These are phyloP conservation scores for Mollisiaceae sp. DNA, from an alignment of 2,329 filamentous ascomycete genomes.

Conservation along the genomic window DNA sequence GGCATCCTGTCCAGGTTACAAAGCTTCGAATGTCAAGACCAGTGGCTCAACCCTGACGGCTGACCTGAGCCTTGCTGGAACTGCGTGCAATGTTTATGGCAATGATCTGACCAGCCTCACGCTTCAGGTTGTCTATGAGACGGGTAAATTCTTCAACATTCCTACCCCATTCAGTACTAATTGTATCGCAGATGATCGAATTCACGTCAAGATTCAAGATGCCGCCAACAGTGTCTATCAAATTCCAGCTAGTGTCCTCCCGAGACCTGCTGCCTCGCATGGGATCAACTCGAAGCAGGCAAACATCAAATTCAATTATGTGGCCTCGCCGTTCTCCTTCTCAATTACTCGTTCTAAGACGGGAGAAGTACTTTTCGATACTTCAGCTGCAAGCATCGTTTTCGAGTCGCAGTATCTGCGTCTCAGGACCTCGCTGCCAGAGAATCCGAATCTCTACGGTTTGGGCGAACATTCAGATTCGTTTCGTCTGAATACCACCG, in stretches of 20 bases:
- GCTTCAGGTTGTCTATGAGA: constrained; percentile 65
- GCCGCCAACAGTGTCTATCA: constrained; percentile 63
- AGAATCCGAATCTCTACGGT: constrained; percentile 66
- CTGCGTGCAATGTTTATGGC: constrained; percentile 65
- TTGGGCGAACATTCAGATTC: constrained; percentile 68
- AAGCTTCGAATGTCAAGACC: constrained; percentile 53
- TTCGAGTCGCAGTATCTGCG: constrained; percentile 70
- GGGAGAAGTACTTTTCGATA: constrained; percentile 64
- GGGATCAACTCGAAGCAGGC: constrained; percentile 43
- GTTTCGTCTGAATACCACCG: constrained; percentile 60
- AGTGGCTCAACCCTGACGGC: constrained; percentile 56
- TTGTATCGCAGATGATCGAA: constrained; percentile 54
- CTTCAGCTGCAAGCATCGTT: constrained; percentile 59
- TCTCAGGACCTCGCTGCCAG: constrained; percentile 63
- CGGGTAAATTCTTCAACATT: constrained; percentile 47
- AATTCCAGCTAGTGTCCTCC: constrained; percentile 62
- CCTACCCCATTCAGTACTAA: background rate
- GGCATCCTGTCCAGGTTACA: constrained; percentile 56
- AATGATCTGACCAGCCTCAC: constrained; percentile 60
- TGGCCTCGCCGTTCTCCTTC: constrained; percentile 65
- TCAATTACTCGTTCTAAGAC: constrained; percentile 54
- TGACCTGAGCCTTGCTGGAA: constrained; percentile 61
- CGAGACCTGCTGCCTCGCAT: constrained; percentile 51
- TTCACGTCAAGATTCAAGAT: constrained; percentile 70
- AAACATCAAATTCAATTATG: constrained; percentile 57